A percentile compares a stretch with the other conserved stretches of the same genome.
phyloP scores from a whole-genome alignment of 805 yeast genomes.

The Hanseniaspora lachancei region DNA sequence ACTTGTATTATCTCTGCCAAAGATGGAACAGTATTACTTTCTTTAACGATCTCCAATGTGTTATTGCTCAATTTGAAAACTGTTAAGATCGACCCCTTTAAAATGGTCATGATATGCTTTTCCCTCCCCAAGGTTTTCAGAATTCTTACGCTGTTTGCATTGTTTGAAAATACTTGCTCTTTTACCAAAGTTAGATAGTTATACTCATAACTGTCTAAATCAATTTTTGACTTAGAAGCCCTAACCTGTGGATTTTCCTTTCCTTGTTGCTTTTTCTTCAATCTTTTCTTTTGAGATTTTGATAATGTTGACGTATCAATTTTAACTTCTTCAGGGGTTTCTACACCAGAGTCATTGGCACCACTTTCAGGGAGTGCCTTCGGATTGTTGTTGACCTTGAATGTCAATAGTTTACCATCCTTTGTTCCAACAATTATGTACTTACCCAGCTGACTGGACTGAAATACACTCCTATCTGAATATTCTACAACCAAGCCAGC shows the following conservation, averaged over 20 bases:
- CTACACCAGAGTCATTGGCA: too few relatives aligned
- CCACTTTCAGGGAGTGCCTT: background rate
- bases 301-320: background rate
- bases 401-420: background rate
- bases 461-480: background rate
- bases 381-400: slow-evolving; percentile 10
- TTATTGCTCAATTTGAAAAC: background rate
- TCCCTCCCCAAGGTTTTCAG: background rate
- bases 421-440: slow-evolving; percentile 2
- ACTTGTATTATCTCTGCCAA: background rate
- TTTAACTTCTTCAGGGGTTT: background rate
- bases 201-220: background rate
- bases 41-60: background rate
- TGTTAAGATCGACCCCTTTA: background rate
- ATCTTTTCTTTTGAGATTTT: slow-evolving; percentile 10
- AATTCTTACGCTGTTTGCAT: background rate
- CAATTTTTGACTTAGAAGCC: background rate
- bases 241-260: background rate
- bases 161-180: background rate
- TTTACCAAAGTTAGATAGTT: slow-evolving; percentile 2
- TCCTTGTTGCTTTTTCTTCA: slow-evolving; percentile 1
- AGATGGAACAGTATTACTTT: background rate
- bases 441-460: background rate
- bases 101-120: background rate
- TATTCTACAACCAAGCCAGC: slow-evolving; percentile 6